These are phyloP conservation scores for Fremontodendron californicum DNA, from an alignment of 345 rosid species.

Conservation along the genomic window DNA sequence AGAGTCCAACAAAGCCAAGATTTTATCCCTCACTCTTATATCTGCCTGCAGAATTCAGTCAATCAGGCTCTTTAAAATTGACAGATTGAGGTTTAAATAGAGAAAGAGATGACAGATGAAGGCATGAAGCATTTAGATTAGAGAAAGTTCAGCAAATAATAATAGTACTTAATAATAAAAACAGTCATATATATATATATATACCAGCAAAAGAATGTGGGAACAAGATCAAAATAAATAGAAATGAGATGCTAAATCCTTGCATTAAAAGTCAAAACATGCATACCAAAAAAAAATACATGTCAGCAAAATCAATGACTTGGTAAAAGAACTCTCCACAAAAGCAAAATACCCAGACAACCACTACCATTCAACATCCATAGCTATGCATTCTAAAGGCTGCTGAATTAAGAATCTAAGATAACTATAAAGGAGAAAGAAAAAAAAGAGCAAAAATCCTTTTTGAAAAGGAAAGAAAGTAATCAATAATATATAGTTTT, in stretches of 20 bases:
- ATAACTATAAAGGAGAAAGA: too few species aligned
- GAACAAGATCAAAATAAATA: not conserved
- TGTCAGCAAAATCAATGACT: not conserved
- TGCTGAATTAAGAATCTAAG: too few species aligned
- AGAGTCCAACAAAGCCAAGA: conserved; percentile 75
- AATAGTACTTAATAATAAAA: not conserved
- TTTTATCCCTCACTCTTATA: conserved; percentile 82
- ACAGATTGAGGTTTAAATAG: conserved; percentile 1
- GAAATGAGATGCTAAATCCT: not conserved
- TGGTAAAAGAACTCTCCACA: not conserved
- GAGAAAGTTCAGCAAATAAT: not conserved
- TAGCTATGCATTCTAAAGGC: too few species aligned
- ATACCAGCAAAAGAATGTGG: not conserved
- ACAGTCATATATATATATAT: not conserved
- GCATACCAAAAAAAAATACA: not conserved
- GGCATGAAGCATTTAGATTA: not conserved
- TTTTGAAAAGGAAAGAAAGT: not conserved
- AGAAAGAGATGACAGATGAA: not conserved
- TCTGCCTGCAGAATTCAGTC: conserved; percentile 53
- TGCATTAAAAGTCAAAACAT: not conserved
- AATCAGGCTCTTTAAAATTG: conserved; percentile 2
- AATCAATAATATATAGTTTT: too few species aligned
- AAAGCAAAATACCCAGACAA: not conserved
- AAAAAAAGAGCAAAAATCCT: not conserved
- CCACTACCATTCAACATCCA: not conserved